Conservation (phyloP, 2,329 filamentous ascomycete genomes). For the Venturia aucupariae region DNA sequence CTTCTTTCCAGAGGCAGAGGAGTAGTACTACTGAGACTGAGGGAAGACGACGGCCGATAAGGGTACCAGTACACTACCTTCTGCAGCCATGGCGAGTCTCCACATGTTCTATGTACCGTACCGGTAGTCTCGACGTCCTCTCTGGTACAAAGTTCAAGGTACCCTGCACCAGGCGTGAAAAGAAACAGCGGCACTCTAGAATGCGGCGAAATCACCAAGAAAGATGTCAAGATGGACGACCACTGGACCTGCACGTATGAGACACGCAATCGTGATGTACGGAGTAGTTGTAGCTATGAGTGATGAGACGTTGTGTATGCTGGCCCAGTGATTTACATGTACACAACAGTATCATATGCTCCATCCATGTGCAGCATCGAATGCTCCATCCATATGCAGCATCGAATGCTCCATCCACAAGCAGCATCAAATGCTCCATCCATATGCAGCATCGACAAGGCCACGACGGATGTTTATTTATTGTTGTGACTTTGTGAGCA, state of each 20-base stretch:
- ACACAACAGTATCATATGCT: background rate
- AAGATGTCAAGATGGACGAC: background rate
- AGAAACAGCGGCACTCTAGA: slow-evolving; percentile 1
- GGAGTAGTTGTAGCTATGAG: background rate
- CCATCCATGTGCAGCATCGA: background rate
- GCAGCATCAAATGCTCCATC: background rate
- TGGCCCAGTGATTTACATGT: too few species aligned
- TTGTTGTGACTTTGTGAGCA: background rate
- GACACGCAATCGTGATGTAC: too few species aligned
- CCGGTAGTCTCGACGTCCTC: background rate
- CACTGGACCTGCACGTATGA: too few species aligned
- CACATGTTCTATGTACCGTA: background rate
- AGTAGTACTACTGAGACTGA: too few species aligned
- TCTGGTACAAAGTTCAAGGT: too few species aligned
- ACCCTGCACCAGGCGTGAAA: slow-evolving; percentile 1
- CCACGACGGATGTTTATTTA: background rate
- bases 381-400: too few species aligned
- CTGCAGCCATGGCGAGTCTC: background rate
- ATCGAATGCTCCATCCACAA: too few species aligned
- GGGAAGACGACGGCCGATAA: background rate
- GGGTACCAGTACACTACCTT: background rate
- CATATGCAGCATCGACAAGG: background rate
- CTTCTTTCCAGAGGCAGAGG: background rate
- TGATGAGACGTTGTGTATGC: background rate
- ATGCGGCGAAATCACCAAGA: background rate